Evolutionary conservation across 345 rosid genomes (phyloP).

Genomic region (Carallia pectinifolia): DNA sequence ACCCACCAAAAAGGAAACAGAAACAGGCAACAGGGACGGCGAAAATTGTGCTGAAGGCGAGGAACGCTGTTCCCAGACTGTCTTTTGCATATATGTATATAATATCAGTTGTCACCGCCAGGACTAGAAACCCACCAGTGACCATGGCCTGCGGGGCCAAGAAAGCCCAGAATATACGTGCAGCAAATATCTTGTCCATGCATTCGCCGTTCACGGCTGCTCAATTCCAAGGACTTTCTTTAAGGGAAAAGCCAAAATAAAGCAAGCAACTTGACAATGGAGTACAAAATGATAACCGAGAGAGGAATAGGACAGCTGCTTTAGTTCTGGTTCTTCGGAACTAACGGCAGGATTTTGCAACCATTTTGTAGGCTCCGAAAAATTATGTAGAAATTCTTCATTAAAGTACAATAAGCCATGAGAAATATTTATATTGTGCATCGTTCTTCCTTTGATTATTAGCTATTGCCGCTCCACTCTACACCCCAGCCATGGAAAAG

Average conservation of each 20-base stretch:
- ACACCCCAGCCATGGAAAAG: not conserved
- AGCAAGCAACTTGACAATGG: no score
- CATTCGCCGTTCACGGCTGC: not conserved
- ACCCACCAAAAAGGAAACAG: constrained; percentile 18
- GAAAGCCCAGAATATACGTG: constrained; percentile 8
- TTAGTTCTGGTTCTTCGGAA: no score
- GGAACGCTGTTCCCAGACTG: constrained; percentile 7
- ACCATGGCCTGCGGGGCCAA: constrained; percentile 14
- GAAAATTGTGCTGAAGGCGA: not conserved
- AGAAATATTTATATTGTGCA: not conserved
- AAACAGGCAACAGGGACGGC: constrained; percentile 17
- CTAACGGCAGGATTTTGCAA: no score
- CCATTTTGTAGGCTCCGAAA: no score
- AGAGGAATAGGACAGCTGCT: no score
- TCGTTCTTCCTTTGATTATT: not conserved
- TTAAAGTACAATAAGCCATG: no score
- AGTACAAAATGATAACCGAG: no score
- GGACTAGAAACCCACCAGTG: constrained; percentile 13
- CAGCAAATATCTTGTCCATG: constrained; percentile 10
- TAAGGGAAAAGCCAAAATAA: no score
- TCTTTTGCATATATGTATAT: constrained; percentile 14
- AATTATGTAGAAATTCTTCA: no score
- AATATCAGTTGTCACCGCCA: constrained; percentile 17
- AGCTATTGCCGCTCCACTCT: not conserved
- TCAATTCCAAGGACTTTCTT: no score